A percentile compares a stretch with the other conserved stretches of the same genome.
Evolutionary conservation across 352 stramenopile genomes (phyloP).

Genomic region (Globisporangium mamillatum): DNA sequence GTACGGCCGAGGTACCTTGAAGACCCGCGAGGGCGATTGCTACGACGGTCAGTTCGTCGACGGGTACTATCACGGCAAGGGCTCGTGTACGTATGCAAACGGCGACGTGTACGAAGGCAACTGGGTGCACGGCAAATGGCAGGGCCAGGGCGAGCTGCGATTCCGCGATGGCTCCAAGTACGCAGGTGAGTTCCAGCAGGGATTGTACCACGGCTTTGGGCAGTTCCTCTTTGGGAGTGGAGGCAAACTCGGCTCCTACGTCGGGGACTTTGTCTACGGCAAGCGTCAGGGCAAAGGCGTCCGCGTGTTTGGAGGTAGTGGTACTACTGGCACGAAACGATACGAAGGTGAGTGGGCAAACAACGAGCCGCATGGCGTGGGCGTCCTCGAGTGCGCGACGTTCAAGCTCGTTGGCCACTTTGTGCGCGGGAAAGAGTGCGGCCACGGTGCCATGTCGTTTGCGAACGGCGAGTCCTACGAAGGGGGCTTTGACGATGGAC

Average conservation of each 20-base stretch:
- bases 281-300: constrained; percentile 58
- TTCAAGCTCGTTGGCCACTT: constrained; percentile 70
- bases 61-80: constrained; percentile 53
- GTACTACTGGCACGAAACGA: constrained; percentile 18
- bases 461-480: constrained; percentile 73
- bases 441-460: constrained; percentile 54
- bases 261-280: constrained; percentile 52
- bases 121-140: constrained; percentile 54
- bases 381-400: constrained; percentile 44
- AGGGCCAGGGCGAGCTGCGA: constrained; percentile 51
- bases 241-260: constrained; percentile 53
- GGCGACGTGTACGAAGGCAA: constrained; percentile 72
- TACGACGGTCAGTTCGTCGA: constrained; percentile 57
- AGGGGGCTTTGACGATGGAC: constrained; percentile 43
- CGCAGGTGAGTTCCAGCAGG: constrained; percentile 46
- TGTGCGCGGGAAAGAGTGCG: constrained; percentile 39
- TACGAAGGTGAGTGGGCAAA: constrained; percentile 76
- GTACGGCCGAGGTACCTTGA: constrained; percentile 49
- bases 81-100: constrained; percentile 51
- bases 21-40: constrained; percentile 32
- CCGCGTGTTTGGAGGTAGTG: constrained; percentile 44
- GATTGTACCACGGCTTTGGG: constrained; percentile 63
- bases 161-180: constrained; percentile 53
- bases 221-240: constrained; percentile 39
- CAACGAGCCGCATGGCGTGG: constrained; percentile 54